These are phyloP conservation scores for Berberis thunbergii DNA, from an alignment of 164 flowering plant species.

Conservation along the genomic window DNA sequence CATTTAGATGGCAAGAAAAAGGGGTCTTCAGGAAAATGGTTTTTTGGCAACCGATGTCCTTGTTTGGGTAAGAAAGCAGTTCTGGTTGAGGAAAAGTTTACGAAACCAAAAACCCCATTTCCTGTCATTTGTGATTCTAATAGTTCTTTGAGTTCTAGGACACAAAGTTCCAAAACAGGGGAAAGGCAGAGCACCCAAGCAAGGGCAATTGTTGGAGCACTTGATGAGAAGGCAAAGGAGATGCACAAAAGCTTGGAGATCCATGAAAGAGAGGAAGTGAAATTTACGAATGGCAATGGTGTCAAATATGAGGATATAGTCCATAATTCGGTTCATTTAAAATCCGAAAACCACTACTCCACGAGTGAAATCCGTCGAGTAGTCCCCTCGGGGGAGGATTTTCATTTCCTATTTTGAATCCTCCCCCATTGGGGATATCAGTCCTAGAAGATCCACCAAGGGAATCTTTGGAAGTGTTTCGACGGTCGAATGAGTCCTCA, in stretches of 20 bases:
- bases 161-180: no score
- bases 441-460: conserved; percentile 30
- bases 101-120: conserved; percentile 16
- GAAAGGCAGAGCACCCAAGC: no score
- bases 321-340: background rate
- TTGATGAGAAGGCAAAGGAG: no score
- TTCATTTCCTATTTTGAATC: conserved; percentile 41
- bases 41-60: conserved; percentile 55
- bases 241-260: no score
- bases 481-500: conserved; percentile 14
- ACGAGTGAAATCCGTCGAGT: conserved; percentile 10
- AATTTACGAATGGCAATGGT: no score
- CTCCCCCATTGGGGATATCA: conserved; percentile 4
- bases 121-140: conserved; percentile 2
- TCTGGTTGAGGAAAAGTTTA: conserved; percentile 24
- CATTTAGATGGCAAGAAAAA: conserved; percentile 13
- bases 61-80: conserved; percentile 65
- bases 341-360: conserved; percentile 8
- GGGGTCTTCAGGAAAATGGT: conserved; percentile 29
- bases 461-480: conserved; percentile 51
- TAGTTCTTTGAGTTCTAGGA: background rate
- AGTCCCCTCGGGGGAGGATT: conserved; percentile 26
- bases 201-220: no score
- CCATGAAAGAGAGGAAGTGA: no score
- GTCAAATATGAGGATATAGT: no score